These are phyloP conservation scores for Chrysanthemum makinoi DNA, from an alignment of 129 eudicot species.

Conservation along the genomic window DNA sequence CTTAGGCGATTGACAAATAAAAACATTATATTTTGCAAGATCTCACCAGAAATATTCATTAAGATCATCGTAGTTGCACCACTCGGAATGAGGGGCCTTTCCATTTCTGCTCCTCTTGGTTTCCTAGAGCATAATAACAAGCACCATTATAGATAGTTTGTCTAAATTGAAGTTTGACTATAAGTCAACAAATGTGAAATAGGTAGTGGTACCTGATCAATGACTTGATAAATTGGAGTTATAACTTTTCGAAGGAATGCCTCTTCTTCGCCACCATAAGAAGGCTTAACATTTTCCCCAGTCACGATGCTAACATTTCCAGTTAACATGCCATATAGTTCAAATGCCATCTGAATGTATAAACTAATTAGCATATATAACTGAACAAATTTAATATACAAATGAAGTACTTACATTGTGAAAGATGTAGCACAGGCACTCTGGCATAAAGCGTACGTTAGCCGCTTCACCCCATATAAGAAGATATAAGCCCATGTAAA, in stretches of 20 bases:
- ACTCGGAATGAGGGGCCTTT: constrained; percentile 82
- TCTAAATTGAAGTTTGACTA: neutral
- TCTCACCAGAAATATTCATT: constrained; percentile 91
- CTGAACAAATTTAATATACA: neutral
- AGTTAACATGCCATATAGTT: constrained; percentile 92
- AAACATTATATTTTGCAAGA: neutral
- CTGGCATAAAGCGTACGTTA: constrained; percentile 96
- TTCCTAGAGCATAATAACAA: constrained; percentile 59
- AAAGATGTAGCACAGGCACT: constrained; percentile 95
- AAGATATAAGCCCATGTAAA: constrained; percentile 90
- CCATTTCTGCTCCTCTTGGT: constrained; percentile 76
- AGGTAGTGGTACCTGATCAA: constrained; percentile 59
- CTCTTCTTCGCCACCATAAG: constrained; percentile 99
- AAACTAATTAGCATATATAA: constrained; percentile 27
- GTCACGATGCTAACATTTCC: constrained; percentile 94
- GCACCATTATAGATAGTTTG: constrained; percentile 42
- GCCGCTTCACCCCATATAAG: constrained; percentile 99
- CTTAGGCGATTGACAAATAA: neutral
- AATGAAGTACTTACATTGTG: constrained; percentile 75
- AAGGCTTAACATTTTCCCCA: constrained; percentile 98
- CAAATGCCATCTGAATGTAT: constrained; percentile 79
- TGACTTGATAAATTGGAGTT: constrained; percentile 88
- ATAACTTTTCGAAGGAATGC: constrained; percentile 85
- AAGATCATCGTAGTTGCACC: constrained; percentile 95
- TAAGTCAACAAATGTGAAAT: neutral